Percentiles rank a stretch among this genome's conserved stretches.
Evolutionary conservation across 306 rosid species (phyloP).

Genomic region (Corylus americana): DNA sequence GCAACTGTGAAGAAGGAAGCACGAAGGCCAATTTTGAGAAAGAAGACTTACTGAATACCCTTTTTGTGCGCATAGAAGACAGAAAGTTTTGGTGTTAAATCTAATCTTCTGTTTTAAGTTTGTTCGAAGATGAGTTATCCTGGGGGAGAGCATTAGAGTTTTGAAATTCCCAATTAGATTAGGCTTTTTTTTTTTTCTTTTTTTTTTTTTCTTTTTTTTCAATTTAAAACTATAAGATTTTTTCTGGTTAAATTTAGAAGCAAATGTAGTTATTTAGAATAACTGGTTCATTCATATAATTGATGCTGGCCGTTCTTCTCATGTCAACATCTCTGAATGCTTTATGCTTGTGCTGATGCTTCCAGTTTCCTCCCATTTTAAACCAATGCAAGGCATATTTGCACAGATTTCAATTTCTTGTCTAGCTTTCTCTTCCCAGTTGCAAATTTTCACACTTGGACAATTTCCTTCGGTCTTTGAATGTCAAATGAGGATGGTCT

Average conservation of each 20-base stretch:
- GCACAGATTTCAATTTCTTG: too few relatives aligned
- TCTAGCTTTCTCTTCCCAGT: too few relatives aligned
- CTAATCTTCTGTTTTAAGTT: constrained; percentile 14
- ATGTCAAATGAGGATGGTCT: too few relatives aligned
- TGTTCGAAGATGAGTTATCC: constrained; percentile 33
- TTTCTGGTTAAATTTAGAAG: background rate
- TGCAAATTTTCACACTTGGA: too few relatives aligned
- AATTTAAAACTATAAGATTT: background rate
- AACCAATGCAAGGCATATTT: too few relatives aligned
- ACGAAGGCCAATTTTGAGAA: constrained; percentile 70
- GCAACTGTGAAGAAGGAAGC: constrained; percentile 62
- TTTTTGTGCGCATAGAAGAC: constrained; percentile 19
- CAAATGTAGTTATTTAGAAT: background rate
- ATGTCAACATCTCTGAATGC: background rate
- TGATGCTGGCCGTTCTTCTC: background rate
- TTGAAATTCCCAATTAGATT: constrained; percentile 28
- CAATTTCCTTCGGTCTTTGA: too few relatives aligned
- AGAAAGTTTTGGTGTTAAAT: constrained; percentile 17
- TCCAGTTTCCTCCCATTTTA: background rate
- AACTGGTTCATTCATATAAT: background rate
- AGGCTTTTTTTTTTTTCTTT: background rate
- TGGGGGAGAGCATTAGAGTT: constrained; percentile 28
- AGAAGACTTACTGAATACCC: constrained; percentile 70
- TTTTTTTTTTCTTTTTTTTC: background rate
- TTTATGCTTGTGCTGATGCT: background rate